phyloP scores from a whole-genome alignment of 2,329 filamentous ascomycete species.

The Hirsutella thompsonii region DNA sequence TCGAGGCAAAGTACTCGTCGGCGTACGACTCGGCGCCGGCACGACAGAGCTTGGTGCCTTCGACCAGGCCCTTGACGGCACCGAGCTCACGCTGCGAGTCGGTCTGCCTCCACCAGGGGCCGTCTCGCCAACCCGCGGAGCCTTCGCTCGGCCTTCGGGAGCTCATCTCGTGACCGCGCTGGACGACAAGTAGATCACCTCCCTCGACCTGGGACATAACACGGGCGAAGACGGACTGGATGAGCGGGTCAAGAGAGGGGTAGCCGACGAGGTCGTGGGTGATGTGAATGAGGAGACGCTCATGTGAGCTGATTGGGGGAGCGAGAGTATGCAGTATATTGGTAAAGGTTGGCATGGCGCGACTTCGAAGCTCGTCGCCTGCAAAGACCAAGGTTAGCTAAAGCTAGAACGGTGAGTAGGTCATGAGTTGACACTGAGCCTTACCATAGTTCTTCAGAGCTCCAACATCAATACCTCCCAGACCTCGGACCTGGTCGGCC shows the following conservation, averaged over 20 bases:
- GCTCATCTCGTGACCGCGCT: constrained; percentile 78
- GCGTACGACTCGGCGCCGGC: constrained; percentile 84
- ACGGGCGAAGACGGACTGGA: constrained; percentile 81
- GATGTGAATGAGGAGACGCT: constrained; percentile 92
- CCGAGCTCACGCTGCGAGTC: constrained; percentile 63
- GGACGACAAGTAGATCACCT: constrained; percentile 85
- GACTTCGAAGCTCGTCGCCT: constrained; percentile 79
- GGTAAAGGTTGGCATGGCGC: constrained; percentile 87
- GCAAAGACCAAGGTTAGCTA: constrained; percentile 2
- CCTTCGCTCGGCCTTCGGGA: constrained; percentile 49
- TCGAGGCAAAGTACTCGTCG: constrained; percentile 65
- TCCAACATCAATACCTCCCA: constrained; percentile 51
- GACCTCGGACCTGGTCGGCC: constrained; percentile 80
- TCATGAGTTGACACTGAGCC: constrained; percentile 3
- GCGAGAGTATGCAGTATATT: constrained; percentile 90
- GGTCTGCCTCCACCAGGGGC: constrained; percentile 84
- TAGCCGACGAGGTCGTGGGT: constrained; percentile 94
- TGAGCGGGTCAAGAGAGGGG: constrained; percentile 82
- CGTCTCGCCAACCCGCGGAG: constrained; percentile 71
- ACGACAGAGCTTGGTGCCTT: constrained; percentile 83
- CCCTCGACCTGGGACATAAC: constrained; percentile 99
- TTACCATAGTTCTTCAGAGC: constrained; percentile 43
- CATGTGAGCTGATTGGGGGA: constrained; percentile 91
- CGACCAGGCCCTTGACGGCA: constrained; percentile 64
- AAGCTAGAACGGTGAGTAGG: too few relatives aligned